These are phyloP conservation scores for Cicer yamashitae DNA, from an alignment of 306 rosid species.

Conservation along the genomic window DNA sequence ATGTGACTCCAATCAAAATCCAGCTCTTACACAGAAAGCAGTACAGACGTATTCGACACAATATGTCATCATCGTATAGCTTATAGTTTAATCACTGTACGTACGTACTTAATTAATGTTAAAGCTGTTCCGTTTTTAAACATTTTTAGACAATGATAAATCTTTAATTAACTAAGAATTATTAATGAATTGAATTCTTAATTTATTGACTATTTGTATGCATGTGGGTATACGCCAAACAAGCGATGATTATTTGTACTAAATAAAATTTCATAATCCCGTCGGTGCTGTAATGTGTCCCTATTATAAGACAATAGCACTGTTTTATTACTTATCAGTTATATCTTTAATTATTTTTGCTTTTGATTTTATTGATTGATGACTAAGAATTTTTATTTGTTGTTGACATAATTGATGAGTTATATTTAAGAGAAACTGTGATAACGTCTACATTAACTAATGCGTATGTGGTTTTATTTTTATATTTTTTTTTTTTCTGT, in stretches of 20 bases:
- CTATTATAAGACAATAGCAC: not conserved
- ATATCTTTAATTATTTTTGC: not conserved
- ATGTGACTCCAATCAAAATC: conserved; percentile 41
- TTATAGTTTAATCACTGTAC: conserved; percentile 17
- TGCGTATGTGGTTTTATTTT: too few species aligned
- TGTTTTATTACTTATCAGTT: not conserved
- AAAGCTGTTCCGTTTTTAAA: conserved; percentile 3
- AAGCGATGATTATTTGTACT: conserved; percentile 5
- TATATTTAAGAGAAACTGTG: too few species aligned
- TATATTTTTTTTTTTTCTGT: too few species aligned
- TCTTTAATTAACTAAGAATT: not conserved
- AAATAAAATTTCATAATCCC: conserved; percentile 24
- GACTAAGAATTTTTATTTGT: too few species aligned
- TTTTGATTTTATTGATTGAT: not conserved
- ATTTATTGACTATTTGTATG: conserved; percentile 1
- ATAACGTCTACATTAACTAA: too few species aligned
- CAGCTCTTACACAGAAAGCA: conserved; percentile 39
- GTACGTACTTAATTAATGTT: conserved; percentile 16
- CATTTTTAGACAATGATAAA: conserved; percentile 14
- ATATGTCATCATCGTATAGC: conserved; percentile 37
- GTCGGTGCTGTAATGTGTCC: conserved; percentile 30
- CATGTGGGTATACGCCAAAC: conserved; percentile 20
- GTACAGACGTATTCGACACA: conserved; percentile 26
- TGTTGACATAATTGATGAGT: too few species aligned
- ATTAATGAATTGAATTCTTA: not conserved